phyloP scores from a whole-genome alignment of 1,139 yeast genomes.

The Candida sojae region DNA sequence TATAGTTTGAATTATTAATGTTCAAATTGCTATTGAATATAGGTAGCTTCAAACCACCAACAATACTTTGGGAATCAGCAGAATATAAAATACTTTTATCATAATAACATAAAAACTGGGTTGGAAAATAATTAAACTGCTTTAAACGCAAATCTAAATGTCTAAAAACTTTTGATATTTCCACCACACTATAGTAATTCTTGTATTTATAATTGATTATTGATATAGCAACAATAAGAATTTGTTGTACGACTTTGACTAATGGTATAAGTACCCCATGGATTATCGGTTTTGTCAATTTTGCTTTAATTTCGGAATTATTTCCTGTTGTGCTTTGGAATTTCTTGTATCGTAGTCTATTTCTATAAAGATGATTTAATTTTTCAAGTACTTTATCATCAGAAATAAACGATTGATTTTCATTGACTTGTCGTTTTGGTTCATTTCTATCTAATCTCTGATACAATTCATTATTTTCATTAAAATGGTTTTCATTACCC shows the following conservation, averaged over 20 bases:
- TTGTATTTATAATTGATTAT: slow-evolving; percentile 25
- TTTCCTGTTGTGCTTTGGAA: not conserved
- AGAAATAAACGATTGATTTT: slow-evolving; percentile 17
- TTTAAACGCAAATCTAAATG: slow-evolving; percentile 79
- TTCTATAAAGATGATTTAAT: slow-evolving; percentile 31
- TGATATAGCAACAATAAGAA: slow-evolving; percentile 22
- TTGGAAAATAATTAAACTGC: slow-evolving; percentile 79
- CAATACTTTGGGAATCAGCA: slow-evolving; percentile 21
- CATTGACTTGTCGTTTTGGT: slow-evolving; percentile 10
- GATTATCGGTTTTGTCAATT: not conserved
- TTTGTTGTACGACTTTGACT: slow-evolving; percentile 19
- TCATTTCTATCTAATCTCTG: slow-evolving; percentile 8
- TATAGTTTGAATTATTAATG: slow-evolving; percentile 69
- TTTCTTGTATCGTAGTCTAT: slow-evolving; percentile 18
- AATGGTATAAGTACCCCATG: slow-evolving; percentile 11
- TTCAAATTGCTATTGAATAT: slow-evolving; percentile 40
- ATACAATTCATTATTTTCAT: slow-evolving; percentile 6
- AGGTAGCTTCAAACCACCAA: slow-evolving; percentile 35
- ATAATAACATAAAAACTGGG: slow-evolving; percentile 66
- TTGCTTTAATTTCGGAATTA: not conserved
- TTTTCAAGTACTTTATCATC: slow-evolving; percentile 34
- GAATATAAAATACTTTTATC: slow-evolving; percentile 33
- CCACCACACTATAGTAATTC: slow-evolving; percentile 27
- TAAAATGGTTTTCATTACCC: slow-evolving; percentile 16
- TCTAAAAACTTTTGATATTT: slow-evolving; percentile 64